Conservation (phyloP, 2,329 filamentous ascomycete species). For the Monosporascus sp. region DNA sequence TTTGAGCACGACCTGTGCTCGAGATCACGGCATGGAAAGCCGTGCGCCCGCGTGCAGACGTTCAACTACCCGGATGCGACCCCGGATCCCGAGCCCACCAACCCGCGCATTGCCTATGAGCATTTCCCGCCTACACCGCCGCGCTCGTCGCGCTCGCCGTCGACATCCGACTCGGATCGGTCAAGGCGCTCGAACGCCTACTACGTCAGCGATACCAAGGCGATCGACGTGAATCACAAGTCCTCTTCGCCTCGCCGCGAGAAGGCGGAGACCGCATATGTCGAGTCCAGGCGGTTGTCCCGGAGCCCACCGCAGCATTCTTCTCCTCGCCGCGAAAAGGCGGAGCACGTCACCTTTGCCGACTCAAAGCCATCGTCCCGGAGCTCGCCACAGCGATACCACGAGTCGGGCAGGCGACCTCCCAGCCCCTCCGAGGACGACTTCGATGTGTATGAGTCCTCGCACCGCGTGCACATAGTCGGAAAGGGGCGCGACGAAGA, state of each 20-base stretch:
- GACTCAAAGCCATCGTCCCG: conserved; percentile 40
- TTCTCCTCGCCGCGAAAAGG: conserved; percentile 25
- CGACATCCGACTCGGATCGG: conserved; percentile 25
- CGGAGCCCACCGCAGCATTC: conserved; percentile 26
- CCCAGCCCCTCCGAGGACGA: conserved; percentile 29
- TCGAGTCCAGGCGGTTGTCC: conserved; percentile 40
- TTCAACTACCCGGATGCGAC: conserved; percentile 37
- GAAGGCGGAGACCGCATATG: conserved; percentile 39
- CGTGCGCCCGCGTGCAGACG: conserved; percentile 36
- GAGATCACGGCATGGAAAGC: conserved; percentile 32
- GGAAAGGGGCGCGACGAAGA: background rate
- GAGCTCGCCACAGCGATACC: conserved; percentile 40
- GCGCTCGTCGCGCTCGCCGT: conserved; percentile 26
- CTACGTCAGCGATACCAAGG: conserved; percentile 34
- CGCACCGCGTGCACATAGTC: conserved; percentile 16
- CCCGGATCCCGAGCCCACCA: conserved; percentile 27
- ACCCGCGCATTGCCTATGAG: conserved; percentile 26
- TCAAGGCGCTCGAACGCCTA: conserved; percentile 31
- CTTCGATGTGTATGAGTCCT: conserved; percentile 8
- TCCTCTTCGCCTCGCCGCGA: conserved; percentile 20
- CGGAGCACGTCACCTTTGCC: conserved; percentile 40
- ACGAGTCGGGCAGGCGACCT: conserved; percentile 33
- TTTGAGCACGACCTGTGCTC: conserved; percentile 31
- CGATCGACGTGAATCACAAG: conserved; percentile 28
- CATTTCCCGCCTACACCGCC: conserved; percentile 38